A percentile compares a stretch with the other conserved stretches of the same genome.
These are phyloP conservation scores for Aspergillus eucalypticola DNA, from an alignment of 2,329 filamentous ascomycete species.

Conservation along the genomic window DNA sequence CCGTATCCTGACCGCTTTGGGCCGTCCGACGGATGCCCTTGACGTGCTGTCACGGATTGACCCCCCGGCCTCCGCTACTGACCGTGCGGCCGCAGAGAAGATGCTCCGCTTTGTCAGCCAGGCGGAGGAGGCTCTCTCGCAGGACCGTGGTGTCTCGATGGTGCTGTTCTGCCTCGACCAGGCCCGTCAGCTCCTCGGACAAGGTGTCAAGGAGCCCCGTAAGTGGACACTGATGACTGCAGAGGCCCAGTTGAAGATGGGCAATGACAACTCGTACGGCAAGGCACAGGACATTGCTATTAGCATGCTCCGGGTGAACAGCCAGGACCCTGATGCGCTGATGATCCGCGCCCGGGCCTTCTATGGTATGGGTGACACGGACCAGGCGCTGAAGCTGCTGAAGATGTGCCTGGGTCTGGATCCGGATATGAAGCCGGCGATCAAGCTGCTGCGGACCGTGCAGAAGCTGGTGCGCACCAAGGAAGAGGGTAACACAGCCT, in stretches of 20 bases:
- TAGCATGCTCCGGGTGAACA: conserved; percentile 79
- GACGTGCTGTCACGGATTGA: conserved; percentile 78
- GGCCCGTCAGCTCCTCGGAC: conserved; percentile 77
- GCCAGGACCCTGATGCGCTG: conserved; percentile 88
- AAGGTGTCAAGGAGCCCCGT: conserved; percentile 74
- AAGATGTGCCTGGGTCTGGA: conserved; percentile 86
- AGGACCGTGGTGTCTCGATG: conserved; percentile 83
- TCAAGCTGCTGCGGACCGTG: conserved; percentile 85
- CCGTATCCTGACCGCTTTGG: conserved; percentile 84
- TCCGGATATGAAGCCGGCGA: conserved; percentile 83
- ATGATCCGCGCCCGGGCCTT: conserved; percentile 84
- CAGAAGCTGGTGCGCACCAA: conserved; percentile 93
- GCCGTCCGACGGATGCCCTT: conserved; percentile 82
- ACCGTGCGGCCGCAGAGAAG: conserved; percentile 76
- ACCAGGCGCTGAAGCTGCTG: conserved; percentile 91
- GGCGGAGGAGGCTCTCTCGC: conserved; percentile 73
- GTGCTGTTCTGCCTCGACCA: conserved; percentile 87
- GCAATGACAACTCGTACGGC: conserved; percentile 80
- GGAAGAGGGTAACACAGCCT: conserved; percentile 86
- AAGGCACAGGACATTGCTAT: conserved; percentile 94
- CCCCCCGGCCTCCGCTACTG: conserved; percentile 78
- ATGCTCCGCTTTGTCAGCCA: conserved; percentile 82
- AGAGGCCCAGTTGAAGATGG: conserved; percentile 91
- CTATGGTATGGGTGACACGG: conserved; percentile 90
- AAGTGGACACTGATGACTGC: conserved; percentile 94